Base-by-base conservation (phyloP, 306 rosid species). In the Glycyrrhiza uralensis region DNA sequence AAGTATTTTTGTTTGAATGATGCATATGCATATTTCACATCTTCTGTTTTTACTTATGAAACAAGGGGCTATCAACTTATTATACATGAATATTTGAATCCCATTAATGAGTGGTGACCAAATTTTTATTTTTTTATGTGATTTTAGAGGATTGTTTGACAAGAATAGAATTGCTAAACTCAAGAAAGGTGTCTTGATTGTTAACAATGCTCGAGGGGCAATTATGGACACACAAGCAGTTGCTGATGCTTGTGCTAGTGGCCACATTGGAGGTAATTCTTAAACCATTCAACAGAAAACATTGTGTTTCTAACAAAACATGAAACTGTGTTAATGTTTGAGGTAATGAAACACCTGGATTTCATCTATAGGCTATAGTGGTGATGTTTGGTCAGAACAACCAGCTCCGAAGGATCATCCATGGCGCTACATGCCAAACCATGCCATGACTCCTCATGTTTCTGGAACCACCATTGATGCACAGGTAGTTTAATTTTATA, bases 351-450 rank as follows among this genome's bases (percentile, higher is more conserved):
- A 69, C 50, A 30, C 32, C 9, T 33, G 35, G 67, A 28, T 56
- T 69, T 62, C 45, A 12, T 71, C 12, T 75, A 32, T 76, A 94
- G 98, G 98, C 44, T 94, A 94, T 68, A 74, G 98, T 62, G 98
- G 98, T 4, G 98, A 94, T 82, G 98, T 94, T 64, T 91, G 99
- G 99, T 24, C 59, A 47, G 95, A 92, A 20, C 99, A 94, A 73
- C 99, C 99, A 46, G 96, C 99, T 68, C 99, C 99, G 5, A 91
- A 94, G 81, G 99, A 94, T 79, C 99, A 94, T 66, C 99, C 99
- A 64, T 94, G 99, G 99, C 99, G 99, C 47, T 80, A 87, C 83
- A 94, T 94, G 98, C 96, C 98, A 17, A 94, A 94, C 79, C 96
- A 94, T 13, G 97, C 99, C 33, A 94, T 94, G 99, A 94, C 99